Evolutionary conservation across 2,329 filamentous ascomycete species (phyloP), one percentile per base, ranked within the genome.

Genomic region (Diaporthe humulicola): DNA sequence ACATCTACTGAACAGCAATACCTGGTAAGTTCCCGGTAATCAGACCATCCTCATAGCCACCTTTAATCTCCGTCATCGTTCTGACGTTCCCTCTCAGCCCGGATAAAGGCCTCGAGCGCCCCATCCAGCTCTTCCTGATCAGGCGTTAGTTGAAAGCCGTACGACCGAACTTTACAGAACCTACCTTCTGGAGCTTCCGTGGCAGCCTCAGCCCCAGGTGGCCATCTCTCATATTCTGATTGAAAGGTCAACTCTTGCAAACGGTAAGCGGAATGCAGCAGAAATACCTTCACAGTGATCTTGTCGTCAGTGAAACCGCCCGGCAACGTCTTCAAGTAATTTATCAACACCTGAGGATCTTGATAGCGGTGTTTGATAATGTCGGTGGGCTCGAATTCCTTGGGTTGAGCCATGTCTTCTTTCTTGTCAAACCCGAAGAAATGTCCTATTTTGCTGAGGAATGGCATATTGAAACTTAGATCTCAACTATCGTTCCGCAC

Each of bases 181-280:
- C 33, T 25, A 58, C 56, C 9, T n/a, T 6, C 14, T 38, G 4
- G 2, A 58, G 56, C 22, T 58, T 58, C 25, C 56, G 56, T 25
- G 56, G 33, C 15, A 58, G 33, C 3, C 33, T 38, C 33, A 58
- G 33, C 33, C 33, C 56, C 15, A 58, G 56, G 3, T 10, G 3
- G 4, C 33, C 22, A 3, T 58, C 56, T 38, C 6, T 25, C 33
- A 58, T 14, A 22, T 10, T 0, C 56, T 58, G 3, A 6, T 12
- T 25, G 30, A 38, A 2, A 25, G 19, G 10, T 58, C 22, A 58
- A 22, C 22, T 2, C 8, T 22, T 6, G 19, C 19, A 7, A 3
- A 22, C 1, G 1, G 5, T 48, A 1, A 6, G 3, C 42, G 22
- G 1, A 8, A 5, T 22, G 22, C 4, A 48, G 2, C 2, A 8